phyloP scores from a whole-genome alignment of 371 early-diverging fungal genomes.

The Mortierella sp. region DNA sequence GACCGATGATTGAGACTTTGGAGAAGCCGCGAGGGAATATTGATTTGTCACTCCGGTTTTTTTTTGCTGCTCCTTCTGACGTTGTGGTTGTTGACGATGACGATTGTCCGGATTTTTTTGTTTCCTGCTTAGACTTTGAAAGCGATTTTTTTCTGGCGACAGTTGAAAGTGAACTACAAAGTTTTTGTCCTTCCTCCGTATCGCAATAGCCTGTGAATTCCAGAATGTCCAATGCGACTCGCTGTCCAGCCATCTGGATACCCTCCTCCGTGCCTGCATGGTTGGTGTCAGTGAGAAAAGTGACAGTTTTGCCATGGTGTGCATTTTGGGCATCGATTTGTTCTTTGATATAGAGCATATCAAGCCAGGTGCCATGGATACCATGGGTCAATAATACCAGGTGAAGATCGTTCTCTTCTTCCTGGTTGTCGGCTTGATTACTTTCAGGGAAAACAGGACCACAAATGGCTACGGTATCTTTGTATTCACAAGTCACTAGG shows the following conservation, averaged over 20 bases:
- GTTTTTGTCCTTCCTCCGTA: slow-evolving; percentile 34
- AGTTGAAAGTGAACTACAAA: slow-evolving; percentile 6
- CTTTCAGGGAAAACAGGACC: slow-evolving; percentile 29
- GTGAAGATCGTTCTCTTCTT: slow-evolving; percentile 34
- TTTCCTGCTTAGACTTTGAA: slow-evolving; percentile 1
- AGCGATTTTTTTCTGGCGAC: slow-evolving; percentile 8
- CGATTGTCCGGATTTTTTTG: background rate
- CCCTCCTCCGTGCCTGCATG: slow-evolving; percentile 59
- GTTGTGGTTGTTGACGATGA: slow-evolving; percentile 1
- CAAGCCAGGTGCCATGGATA: slow-evolving; percentile 56
- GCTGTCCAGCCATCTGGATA: slow-evolving; percentile 57
- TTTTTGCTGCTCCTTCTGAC: background rate
- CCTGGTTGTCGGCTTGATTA: background rate
- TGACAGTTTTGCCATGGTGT: slow-evolving; percentile 34
- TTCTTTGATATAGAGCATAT: slow-evolving; percentile 60
- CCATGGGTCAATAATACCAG: slow-evolving; percentile 59
- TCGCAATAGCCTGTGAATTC: slow-evolving; percentile 50
- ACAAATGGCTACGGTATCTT: slow-evolving; percentile 46
- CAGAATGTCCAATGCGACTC: slow-evolving; percentile 52
- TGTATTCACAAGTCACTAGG: slow-evolving; percentile 39
- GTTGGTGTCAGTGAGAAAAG: slow-evolving; percentile 56
- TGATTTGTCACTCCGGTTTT: background rate
- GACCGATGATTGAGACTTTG: slow-evolving; percentile 58
- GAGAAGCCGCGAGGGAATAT: slow-evolving; percentile 41
- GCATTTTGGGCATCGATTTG: slow-evolving; percentile 49